Conservation (phyloP, 176 grass and related monocot species). For the Musa itinerans region DNA sequence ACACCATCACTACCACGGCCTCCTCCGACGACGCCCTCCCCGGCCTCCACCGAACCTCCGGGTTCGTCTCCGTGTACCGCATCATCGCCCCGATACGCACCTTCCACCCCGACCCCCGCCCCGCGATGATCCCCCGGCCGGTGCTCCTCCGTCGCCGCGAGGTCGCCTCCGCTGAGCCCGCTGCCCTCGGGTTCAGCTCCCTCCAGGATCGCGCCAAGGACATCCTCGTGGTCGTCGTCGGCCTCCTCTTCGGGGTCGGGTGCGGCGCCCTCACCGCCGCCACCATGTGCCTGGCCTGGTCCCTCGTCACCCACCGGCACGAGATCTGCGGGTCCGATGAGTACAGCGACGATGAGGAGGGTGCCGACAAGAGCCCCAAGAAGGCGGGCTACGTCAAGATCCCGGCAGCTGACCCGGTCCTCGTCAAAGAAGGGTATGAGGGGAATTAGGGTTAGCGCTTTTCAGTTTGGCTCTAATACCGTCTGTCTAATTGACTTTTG, state of each 20-base stretch:
- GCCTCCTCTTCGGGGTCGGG: conserved; percentile 2
- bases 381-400: background rate
- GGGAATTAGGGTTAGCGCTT: background rate
- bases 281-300: conserved; percentile 4
- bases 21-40: conserved; percentile 25
- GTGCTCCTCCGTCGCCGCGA: conserved; percentile 18
- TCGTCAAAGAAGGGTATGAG: background rate
- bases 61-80: conserved; percentile 70
- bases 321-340: background rate
- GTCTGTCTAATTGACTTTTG: background rate
- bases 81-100: conserved; percentile 25
- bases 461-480: background rate
- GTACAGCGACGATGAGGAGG: background rate
- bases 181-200: conserved; percentile 27
- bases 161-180: background rate
- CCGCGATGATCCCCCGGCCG: conserved; percentile 34
- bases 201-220: conserved; percentile 38
- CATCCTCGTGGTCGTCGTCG: conserved; percentile 2
- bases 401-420: background rate
- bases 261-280: conserved; percentile 9
- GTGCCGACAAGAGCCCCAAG: background rate
- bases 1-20: conserved; percentile 26
- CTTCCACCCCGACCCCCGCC: conserved; percentile 29
- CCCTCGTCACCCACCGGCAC: background rate
- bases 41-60: conserved; percentile 29